Evolutionary conservation across 805 yeast species (phyloP).

Genomic region (Schizosaccharomyces osmophilus): DNA sequence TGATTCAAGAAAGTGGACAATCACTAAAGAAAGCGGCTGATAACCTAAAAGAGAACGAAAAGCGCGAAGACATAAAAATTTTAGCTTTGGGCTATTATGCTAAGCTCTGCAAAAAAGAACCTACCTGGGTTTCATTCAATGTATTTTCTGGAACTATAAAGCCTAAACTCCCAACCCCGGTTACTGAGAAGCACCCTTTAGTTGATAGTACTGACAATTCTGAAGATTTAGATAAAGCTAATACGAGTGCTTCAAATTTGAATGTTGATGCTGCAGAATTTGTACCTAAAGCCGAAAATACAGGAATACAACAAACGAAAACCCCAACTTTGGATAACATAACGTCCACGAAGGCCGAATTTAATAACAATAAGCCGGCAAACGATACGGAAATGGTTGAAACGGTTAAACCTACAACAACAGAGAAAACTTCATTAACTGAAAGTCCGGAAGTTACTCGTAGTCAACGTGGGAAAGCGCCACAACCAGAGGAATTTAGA

Average conservation of each 20-base stretch:
- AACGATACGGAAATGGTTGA: neutral
- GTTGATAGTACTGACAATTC: neutral
- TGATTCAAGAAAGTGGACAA: slow-evolving; percentile 41
- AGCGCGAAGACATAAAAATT: slow-evolving; percentile 55
- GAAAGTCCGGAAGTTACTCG: neutral
- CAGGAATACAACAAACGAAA: no score
- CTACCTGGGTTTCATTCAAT: neutral
- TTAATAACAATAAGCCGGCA: neutral
- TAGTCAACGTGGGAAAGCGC: no score
- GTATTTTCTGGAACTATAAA: neutral
- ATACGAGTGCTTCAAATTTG: neutral
- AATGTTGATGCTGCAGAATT: neutral
- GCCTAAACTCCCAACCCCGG: neutral
- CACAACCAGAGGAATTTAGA: no score
- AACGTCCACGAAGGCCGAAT: neutral
- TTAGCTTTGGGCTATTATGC: slow-evolving; percentile 23
- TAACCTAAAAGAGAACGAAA: slow-evolving; percentile 26
- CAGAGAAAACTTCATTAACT: neutral
- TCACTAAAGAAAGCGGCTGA: slow-evolving; percentile 24
- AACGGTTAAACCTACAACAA: neutral
- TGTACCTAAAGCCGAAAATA: neutral
- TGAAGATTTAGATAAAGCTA: neutral
- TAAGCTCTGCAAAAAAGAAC: neutral
- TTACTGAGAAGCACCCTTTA: neutral
- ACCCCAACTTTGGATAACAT: neutral